Evolutionary conservation across 2,329 filamentous ascomycete species (phyloP), one percentile per base, ranked within the genome.

Genomic region (Akanthomyces lecanii): DNA sequence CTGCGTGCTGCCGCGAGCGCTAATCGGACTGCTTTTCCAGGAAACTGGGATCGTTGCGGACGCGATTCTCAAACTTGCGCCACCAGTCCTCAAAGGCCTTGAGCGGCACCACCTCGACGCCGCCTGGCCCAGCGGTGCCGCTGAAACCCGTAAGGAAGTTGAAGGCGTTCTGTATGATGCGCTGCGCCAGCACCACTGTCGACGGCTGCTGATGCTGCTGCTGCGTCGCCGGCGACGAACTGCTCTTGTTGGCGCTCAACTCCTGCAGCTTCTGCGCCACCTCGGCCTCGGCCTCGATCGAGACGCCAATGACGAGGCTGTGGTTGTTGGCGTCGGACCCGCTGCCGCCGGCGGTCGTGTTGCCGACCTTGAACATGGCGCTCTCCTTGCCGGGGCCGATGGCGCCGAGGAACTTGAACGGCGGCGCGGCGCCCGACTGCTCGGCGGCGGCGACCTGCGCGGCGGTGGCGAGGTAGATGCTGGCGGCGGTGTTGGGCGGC

Each of bases 51-150:
- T 99, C 95, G 67, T 85, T 83, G 69, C 93, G 89, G 45, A 99
- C 84, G 72, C 88, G 89, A 65, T 86, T 85, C 79, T 99, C 94
- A 77, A 99, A 99, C 77, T 97, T 98, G 65, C 82, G 84, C 95
- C 96, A 99, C 95, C 96, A 99, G 64, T 96, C 92, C 77, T 96
- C 89, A 74, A 99, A 99, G 5, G 90, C 91, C 77, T 91, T 95
- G 67, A 99, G 77, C n/a, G 95, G 93, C 28, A 99, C 91, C 14
- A 96, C 89, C 74, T 98, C 94, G 52, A 89, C 85, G 0, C 89
- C 89, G 2, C 80, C 82, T 30, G 79, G 78, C 2, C 81, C 82
- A 2, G 81, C 80, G 63, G 83, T 82, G 44, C 86, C 85, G 64
- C 89, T 91, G 79, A 96, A 98, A 70, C 92, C 90, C 4, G 94